These are phyloP conservation scores for Nannochloropsis gaditana DNA, from an alignment of 108 stramenopile species.

Conservation along the genomic window DNA sequence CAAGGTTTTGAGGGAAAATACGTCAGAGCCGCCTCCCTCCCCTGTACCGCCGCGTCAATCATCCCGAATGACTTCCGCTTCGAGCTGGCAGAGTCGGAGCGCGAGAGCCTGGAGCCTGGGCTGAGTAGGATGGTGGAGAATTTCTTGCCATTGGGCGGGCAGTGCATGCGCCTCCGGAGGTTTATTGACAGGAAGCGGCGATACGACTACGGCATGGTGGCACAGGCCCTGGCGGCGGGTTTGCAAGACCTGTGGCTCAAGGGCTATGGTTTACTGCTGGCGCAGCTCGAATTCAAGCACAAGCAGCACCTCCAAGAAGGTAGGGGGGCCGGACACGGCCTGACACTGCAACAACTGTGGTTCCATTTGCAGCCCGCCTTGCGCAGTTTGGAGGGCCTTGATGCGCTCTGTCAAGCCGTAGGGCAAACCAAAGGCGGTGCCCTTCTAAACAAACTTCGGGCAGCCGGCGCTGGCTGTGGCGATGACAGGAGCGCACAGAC, in stretches of 20 bases:
- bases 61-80: slow-evolving; percentile 2
- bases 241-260: slow-evolving; percentile 61
- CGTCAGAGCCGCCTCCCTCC: neutral
- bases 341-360: slow-evolving; percentile 69
- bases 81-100: slow-evolving; percentile 16
- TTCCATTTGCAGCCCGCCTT: slow-evolving; percentile 64
- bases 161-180: slow-evolving; percentile 60
- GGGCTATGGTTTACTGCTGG: slow-evolving; percentile 69
- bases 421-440: slow-evolving; percentile 66
- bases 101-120: neutral
- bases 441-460: slow-evolving; percentile 61
- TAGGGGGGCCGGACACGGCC: slow-evolving; percentile 18
- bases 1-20: slow-evolving; percentile 33
- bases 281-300: slow-evolving; percentile 61
- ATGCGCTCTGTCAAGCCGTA: slow-evolving; percentile 55
- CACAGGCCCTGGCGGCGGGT: slow-evolving; percentile 75
- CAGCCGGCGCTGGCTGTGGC: slow-evolving; percentile 54
- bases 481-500: slow-evolving; percentile 62
- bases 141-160: slow-evolving; percentile 66
- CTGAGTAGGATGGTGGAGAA: slow-evolving; percentile 54
- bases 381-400: slow-evolving; percentile 67
- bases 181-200: slow-evolving; percentile 60
- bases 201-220: slow-evolving; percentile 74
- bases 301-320: slow-evolving; percentile 38
- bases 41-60: neutral